Evolutionary conservation across 371 early-diverging fungal genomes (phyloP).

Genomic region (Apophysomyces ossiformis): DNA sequence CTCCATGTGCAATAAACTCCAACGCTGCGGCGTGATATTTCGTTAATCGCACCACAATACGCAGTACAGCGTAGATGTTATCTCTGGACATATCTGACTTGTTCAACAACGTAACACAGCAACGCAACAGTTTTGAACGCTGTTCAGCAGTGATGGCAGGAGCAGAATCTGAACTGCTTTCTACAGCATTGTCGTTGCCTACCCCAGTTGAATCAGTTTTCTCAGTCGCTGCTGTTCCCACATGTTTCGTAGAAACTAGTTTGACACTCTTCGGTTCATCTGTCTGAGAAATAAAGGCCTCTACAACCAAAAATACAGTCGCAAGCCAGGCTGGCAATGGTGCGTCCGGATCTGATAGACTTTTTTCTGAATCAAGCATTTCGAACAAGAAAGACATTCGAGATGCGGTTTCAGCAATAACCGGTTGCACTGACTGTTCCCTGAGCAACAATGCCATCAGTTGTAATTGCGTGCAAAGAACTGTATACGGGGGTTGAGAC

Average conservation of each 20-base stretch:
- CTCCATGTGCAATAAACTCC: conserved; percentile 70
- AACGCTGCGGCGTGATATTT: conserved; percentile 66
- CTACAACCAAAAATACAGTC: conserved; percentile 69
- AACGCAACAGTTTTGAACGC: conserved; percentile 41
- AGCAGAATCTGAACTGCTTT: neutral
- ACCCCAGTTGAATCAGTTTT: neutral
- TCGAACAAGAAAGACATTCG: conserved; percentile 51
- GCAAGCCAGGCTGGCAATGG: conserved; percentile 64
- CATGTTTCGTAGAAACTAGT: conserved; percentile 5
- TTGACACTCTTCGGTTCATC: conserved; percentile 64
- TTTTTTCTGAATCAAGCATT: conserved; percentile 32
- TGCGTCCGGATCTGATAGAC: conserved; percentile 18
- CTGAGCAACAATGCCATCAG: conserved; percentile 69
- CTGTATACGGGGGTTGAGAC: conserved; percentile 18
- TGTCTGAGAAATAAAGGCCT: conserved; percentile 64
- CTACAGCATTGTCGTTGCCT: neutral
- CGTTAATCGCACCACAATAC: conserved; percentile 84
- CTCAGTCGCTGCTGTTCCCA: neutral
- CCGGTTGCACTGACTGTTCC: conserved; percentile 58
- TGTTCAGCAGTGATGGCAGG: conserved; percentile 32
- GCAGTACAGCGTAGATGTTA: conserved; percentile 69
- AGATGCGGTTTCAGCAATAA: conserved; percentile 43
- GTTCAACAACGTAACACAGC: conserved; percentile 52
- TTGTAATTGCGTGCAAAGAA: conserved; percentile 59
- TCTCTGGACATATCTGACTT: conserved; percentile 54